Base-by-base conservation (phyloP, 441 rosid genomes). In the Hura crepitans region DNA sequence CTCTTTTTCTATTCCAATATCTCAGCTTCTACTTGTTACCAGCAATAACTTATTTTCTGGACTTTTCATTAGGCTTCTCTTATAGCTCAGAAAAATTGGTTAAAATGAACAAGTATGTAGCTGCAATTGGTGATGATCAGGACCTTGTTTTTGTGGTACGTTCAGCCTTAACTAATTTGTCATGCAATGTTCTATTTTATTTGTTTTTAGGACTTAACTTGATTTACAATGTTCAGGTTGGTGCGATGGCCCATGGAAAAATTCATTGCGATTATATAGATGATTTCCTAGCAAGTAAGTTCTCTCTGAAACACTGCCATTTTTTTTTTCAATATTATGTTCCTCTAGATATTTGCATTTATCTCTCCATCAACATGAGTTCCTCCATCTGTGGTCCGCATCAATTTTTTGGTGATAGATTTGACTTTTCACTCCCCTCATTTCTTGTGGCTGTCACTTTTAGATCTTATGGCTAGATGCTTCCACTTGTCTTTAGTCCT, bases 211-310 rank as follows among this genome's bases (percentile, higher is more conserved):
- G 27, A 42, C 53, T 27, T 28, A 61, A 7, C 31, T 25, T 71
- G 54, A 69, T 15, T 28, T 15, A 66, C 17, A 43, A 23, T 72
- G 14, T 51, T 51, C 62, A 92, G 98, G 85, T 89, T 62, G 98
- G 98, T 70, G 95, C 96, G 2, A 89, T 92, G 98, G 81, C 97
- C 15, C 96, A 92, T 43, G 98, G 98, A 50, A 92, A 89, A 77
- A 87, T 90, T 69, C 81, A 86, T 1, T 76, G 82, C 0, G 91
- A 90, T 47, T 90, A 89, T 62, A 82, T 87, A 1, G 96, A 92
- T 42, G 96, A 90, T 69, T 83, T 83, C 62, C 75, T 92, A 37
- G 85, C 98, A 20, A 77, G 97, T 90, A 73, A 69, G 77, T 27
- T 51, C 20, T 28, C 45, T 28, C 22, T 49, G 7, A 7, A 23